phyloP scores from a whole-genome alignment of 2,329 filamentous ascomycete species.

The Pseudogymnoascus sp. region DNA sequence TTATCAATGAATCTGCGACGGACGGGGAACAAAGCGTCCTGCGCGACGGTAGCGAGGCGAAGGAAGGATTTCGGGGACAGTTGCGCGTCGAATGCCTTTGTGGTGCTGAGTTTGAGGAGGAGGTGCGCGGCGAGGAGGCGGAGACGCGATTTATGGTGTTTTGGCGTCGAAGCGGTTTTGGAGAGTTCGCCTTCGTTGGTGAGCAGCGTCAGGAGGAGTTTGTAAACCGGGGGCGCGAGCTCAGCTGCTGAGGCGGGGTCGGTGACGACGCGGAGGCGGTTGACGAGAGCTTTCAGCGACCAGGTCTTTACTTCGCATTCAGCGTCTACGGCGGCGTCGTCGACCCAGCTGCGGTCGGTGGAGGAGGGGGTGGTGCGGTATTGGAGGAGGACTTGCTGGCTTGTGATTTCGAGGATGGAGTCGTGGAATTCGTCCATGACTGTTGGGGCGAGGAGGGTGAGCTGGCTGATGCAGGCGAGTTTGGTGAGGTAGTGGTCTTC shows the following conservation, averaged over 20 bases:
- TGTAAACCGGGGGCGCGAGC: constrained; percentile 62
- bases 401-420: constrained; percentile 68
- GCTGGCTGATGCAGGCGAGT: constrained; percentile 61
- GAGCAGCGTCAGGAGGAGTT: constrained; percentile 70
- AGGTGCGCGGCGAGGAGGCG: constrained; percentile 74
- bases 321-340: constrained; percentile 61
- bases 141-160: constrained; percentile 70
- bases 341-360: constrained; percentile 56
- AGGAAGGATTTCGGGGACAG: constrained; percentile 72
- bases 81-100: constrained; percentile 66
- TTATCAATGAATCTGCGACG: constrained; percentile 73
- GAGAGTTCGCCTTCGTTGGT: constrained; percentile 71
- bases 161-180: constrained; percentile 65
- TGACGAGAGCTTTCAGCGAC: constrained; percentile 78
- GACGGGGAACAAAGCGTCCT: constrained; percentile 68
- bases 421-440: constrained; percentile 67
- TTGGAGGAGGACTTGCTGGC: constrained; percentile 65
- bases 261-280: constrained; percentile 61
- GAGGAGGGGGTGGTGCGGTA: constrained; percentile 55
- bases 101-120: constrained; percentile 74
- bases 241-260: constrained; percentile 47
- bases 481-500: constrained; percentile 68
- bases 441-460: constrained; percentile 66
- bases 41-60: constrained; percentile 68
- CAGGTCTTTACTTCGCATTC: constrained; percentile 78